Evolutionary conservation across 257 asterid species (phyloP).

Genomic region (Ilex asprella): DNA sequence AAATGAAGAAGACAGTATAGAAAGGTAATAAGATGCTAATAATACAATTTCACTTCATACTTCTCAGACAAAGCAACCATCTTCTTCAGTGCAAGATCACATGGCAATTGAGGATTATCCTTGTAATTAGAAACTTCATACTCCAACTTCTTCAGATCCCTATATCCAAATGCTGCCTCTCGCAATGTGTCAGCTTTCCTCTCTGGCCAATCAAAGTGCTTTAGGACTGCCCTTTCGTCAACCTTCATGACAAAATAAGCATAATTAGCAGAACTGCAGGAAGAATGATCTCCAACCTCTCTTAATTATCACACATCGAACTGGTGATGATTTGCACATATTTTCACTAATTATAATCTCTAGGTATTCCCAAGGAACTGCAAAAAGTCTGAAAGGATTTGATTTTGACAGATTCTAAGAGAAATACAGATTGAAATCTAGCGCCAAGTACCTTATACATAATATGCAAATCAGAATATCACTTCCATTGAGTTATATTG

Average conservation of each 20-base stretch:
- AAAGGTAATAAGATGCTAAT: no score
- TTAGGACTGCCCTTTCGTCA: constrained; percentile 90
- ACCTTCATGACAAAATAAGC: constrained; percentile 38
- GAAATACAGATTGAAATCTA: no score
- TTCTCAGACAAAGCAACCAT: constrained; percentile 73
- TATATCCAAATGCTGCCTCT: constrained; percentile 84
- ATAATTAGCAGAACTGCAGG: neutral
- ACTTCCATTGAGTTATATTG: no score
- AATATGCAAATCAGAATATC: no score
- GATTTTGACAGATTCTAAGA: no score
- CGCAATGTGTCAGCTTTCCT: constrained; percentile 82
- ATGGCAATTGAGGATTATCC: constrained; percentile 62
- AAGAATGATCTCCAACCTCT: no score
- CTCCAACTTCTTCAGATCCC: constrained; percentile 74
- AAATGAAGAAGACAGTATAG: neutral
- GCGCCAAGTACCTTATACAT: no score
- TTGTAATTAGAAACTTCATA: constrained; percentile 51
- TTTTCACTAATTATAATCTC: no score
- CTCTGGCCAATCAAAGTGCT: constrained; percentile 97
- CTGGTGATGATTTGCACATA: no score
- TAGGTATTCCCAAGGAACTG: no score
- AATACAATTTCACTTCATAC: constrained; percentile 23
- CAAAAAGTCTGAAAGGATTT: no score
- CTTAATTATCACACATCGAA: no score
- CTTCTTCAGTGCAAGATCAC: constrained; percentile 72